Conservation (phyloP, 148 eudicot species). For the Pouteria glomerata region DNA sequence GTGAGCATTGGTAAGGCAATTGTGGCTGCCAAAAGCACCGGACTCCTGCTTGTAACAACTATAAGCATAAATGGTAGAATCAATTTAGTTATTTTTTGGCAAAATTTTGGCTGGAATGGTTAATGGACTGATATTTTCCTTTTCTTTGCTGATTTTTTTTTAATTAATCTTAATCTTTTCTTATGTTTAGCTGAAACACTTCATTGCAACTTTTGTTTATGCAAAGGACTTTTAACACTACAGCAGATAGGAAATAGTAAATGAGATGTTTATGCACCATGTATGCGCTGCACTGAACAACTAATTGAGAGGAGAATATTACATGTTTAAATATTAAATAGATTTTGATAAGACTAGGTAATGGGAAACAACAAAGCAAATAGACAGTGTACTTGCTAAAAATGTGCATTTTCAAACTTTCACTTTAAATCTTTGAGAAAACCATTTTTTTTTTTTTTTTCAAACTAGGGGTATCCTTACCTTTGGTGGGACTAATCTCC, state of each 20-base stretch:
- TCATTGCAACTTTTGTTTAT: background rate
- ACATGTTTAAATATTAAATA: too few species aligned
- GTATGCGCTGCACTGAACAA: too few species aligned
- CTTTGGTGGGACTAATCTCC: too few species aligned
- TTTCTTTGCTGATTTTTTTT: too few species aligned
- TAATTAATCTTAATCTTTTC: background rate
- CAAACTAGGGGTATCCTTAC: too few species aligned
- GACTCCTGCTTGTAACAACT: too few species aligned
- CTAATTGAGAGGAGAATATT: too few species aligned
- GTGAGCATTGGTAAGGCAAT: too few species aligned
- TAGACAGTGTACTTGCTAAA: background rate
- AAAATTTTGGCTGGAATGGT: background rate
- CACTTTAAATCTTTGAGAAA: background rate
- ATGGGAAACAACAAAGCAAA: background rate
- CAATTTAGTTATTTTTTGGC: background rate
- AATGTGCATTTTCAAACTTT: background rate
- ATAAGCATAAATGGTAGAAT: background rate
- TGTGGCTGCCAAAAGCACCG: too few species aligned
- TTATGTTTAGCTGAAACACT: background rate
- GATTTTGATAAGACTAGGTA: background rate
- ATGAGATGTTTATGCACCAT: too few species aligned
- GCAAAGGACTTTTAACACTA: background rate
- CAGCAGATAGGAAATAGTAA: background rate
- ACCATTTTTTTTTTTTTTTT: too few species aligned
- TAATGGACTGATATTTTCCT: too few species aligned